These are phyloP conservation scores for Nematocida ausubeli DNA, from an alignment of 371 early-diverging fungal species.

Conservation along the genomic window DNA sequence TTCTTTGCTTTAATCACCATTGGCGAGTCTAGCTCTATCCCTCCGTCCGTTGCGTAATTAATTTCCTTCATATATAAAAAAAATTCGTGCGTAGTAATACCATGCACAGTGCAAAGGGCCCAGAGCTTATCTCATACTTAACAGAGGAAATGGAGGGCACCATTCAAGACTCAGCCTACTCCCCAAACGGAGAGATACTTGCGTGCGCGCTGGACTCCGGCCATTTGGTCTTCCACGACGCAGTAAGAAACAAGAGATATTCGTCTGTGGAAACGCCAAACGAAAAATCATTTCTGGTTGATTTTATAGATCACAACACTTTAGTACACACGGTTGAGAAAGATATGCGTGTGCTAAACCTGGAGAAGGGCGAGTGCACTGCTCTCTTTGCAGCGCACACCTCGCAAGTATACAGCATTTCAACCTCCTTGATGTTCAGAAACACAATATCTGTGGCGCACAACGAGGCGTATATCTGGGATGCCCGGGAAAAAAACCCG, in stretches of 20 bases:
- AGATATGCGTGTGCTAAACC: not conserved
- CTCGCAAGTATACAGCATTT: constrained; percentile 25
- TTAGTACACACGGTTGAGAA: constrained; percentile 8
- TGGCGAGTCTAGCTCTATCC: not conserved
- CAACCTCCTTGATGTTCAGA: constrained; percentile 2
- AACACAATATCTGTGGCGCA: not conserved
- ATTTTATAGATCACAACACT: not conserved
- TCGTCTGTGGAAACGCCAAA: not conserved
- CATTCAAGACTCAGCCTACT: constrained; percentile 7
- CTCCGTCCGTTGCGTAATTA: constrained; percentile 3
- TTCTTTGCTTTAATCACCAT: constrained; percentile 19
- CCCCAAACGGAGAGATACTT: constrained; percentile 27
- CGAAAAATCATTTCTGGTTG: not conserved
- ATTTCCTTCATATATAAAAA: constrained; percentile 8
- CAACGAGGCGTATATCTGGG: constrained; percentile 36
- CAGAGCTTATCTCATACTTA: not conserved
- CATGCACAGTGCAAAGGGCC: not conserved
- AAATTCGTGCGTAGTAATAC: constrained; percentile 15
- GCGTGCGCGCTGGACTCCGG: constrained; percentile 26
- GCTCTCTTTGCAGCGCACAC: not conserved
- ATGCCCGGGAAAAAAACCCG: constrained; percentile 24
- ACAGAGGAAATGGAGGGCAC: not conserved
- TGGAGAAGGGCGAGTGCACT: constrained; percentile 18
- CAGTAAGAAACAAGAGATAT: constrained; percentile 2
- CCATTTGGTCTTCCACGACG: constrained; percentile 4